Base-by-base conservation (phyloP, 2,329 filamentous ascomycete species). In the Penicillium sp. region DNA sequence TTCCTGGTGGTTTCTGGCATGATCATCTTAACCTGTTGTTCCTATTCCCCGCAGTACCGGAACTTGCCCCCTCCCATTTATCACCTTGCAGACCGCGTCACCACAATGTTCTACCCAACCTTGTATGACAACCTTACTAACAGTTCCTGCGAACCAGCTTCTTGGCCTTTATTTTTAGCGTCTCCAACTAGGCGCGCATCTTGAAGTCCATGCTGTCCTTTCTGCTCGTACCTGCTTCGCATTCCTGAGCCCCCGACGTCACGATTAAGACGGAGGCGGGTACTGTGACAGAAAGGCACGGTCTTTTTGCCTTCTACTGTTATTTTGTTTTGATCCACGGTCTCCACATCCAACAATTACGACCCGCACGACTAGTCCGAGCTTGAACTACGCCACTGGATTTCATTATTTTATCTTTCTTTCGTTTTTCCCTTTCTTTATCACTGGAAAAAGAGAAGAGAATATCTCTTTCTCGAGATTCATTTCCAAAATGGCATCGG, bases 71-170 rank as follows among this genome's bases (percentile, higher is more conserved):
- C 37, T 40, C 37, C 37, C n/a, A 40, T 20, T 12, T 40, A 40
- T 40, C 37, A 40, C 37, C 41, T 53, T 58, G 54, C 61, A 60
- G 61, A 61, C 63, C 60, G 58, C 63, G 63, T 64, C 61, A 65
- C 59, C 53, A 40, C 56, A 55, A 59, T 61, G 56, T 46, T 58
- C 48, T 22, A 20, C 54, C 54, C 37, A 43, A 57, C 53, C 53
- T 55, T 59, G 33, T 37, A 18, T 44, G 51, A 54, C 54, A 56
- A 54, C 49, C 54, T 63, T 49, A 56, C 61, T 64, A 58, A 65
- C 50, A n/a, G 23, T 14, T 14, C 29, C n/a, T 40, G 37, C 37
- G 26, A 37, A 48, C 22, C 33, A 40, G 18, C 15, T 18, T 8
- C 33, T 37, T 41, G 26, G 25, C 12, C 37, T 37, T 22, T 51